These are phyloP conservation scores for Talaromyces funiculosus DNA, from an alignment of 2,329 filamentous ascomycete species.

Conservation along the genomic window DNA sequence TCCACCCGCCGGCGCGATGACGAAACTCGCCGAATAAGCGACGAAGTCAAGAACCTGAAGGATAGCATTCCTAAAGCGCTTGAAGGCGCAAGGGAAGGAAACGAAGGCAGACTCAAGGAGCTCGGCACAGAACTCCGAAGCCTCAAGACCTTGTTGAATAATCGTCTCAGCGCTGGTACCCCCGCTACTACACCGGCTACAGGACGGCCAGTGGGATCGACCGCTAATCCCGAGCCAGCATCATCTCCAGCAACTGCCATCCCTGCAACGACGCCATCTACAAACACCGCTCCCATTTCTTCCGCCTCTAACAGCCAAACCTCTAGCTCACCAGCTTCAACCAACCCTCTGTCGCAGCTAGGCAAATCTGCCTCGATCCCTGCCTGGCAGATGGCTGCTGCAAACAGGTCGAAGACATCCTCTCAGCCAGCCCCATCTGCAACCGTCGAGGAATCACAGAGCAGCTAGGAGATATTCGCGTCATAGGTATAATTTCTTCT, in stretches of 20 bases:
- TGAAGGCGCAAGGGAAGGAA: slow-evolving; percentile 77
- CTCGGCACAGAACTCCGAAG: slow-evolving; percentile 84
- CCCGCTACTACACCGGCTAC: slow-evolving; percentile 27
- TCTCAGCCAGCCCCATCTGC: slow-evolving; percentile 23
- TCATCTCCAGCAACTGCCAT: slow-evolving; percentile 20
- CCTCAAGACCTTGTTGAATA: slow-evolving; percentile 77
- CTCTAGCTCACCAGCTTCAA: slow-evolving; percentile 28
- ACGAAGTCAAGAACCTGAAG: slow-evolving; percentile 77
- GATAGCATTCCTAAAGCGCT: slow-evolving; percentile 84
- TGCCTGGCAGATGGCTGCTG: slow-evolving; percentile 71
- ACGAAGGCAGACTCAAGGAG: slow-evolving; percentile 75
- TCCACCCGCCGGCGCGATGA: slow-evolving; percentile 77
- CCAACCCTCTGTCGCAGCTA: slow-evolving; percentile 44
- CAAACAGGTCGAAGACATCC: slow-evolving; percentile 44
- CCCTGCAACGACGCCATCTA: slow-evolving; percentile 25
- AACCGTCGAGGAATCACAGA: slow-evolving; percentile 21
- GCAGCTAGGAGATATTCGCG: neutral
- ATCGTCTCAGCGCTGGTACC: slow-evolving; percentile 47
- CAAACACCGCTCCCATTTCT: slow-evolving; percentile 18
- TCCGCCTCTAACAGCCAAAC: slow-evolving; percentile 30
- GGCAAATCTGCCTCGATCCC: slow-evolving; percentile 63
- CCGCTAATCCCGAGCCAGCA: slow-evolving; percentile 21
- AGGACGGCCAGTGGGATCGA: slow-evolving; percentile 26
- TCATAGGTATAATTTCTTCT: neutral
- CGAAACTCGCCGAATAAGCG: slow-evolving; percentile 76